These are phyloP conservation scores for Populus tremula DNA, from an alignment of 345 rosid species.

Conservation along the genomic window DNA sequence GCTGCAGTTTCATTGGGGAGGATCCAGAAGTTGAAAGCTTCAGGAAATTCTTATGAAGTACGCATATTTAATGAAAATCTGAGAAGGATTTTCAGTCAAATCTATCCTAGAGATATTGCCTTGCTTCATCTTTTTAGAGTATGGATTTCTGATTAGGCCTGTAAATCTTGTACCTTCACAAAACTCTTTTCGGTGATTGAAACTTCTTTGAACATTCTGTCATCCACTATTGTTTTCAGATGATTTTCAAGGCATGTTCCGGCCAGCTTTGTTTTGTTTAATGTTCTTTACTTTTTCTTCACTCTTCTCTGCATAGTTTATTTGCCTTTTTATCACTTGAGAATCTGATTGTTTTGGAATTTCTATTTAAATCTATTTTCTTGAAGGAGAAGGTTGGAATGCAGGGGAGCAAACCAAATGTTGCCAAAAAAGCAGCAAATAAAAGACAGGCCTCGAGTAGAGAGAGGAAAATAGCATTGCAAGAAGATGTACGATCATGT, in stretches of 20 bases:
- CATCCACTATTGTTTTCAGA: background rate
- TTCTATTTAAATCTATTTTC: background rate
- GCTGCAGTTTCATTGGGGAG: conserved; percentile 29
- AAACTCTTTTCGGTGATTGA: background rate
- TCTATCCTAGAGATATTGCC: background rate
- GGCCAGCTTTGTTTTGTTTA: background rate
- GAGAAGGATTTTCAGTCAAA: conserved; percentile 14
- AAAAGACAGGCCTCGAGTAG: conserved; percentile 33
- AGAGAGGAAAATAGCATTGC: conserved; percentile 60
- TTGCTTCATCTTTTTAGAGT: background rate
- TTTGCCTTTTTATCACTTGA: background rate
- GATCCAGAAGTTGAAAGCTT: conserved; percentile 28
- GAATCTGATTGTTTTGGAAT: background rate
- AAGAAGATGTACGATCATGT: conserved; percentile 57
- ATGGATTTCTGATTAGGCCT: background rate
- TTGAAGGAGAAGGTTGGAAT: conserved; percentile 40
- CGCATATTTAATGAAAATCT: conserved; percentile 16
- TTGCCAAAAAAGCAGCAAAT: conserved; percentile 34
- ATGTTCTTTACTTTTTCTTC: background rate
- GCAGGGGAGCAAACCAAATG: conserved; percentile 40
- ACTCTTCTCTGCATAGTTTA: background rate
- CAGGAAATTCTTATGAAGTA: conserved; percentile 14
- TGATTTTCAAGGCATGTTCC: background rate
- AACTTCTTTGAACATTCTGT: no score
- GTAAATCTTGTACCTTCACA: background rate